Evolutionary conservation across 805 yeast genomes (phyloP).

Genomic region (Millerozyma acaciae): DNA sequence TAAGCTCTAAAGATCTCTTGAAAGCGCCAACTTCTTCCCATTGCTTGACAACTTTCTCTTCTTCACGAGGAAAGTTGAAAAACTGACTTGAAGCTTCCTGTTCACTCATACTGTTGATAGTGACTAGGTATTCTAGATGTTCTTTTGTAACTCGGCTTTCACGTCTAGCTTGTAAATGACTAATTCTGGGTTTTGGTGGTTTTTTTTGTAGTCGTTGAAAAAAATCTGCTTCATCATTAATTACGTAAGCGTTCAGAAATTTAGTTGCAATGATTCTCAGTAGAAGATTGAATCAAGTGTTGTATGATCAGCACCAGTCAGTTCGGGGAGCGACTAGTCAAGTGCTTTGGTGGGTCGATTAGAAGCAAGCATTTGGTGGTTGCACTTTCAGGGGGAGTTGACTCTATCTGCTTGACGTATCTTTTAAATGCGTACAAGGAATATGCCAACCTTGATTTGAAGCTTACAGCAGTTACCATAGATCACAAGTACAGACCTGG

Average conservation of each 20-base stretch:
- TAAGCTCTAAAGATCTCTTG: slow-evolving; percentile 75
- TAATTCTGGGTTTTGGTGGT: no score
- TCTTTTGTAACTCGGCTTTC: no score
- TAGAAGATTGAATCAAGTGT: no score
- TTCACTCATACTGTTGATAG: slow-evolving; percentile 16
- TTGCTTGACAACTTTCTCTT: slow-evolving; percentile 69
- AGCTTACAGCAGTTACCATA: slow-evolving; percentile 56
- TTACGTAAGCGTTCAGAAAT: no score
- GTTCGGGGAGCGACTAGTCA: slow-evolving; percentile 12
- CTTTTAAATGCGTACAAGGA: slow-evolving; percentile 39
- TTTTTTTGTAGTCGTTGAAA: no score
- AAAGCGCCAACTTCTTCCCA: slow-evolving; percentile 97
- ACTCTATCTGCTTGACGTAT: slow-evolving; percentile 66
- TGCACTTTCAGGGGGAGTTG: slow-evolving; percentile 80
- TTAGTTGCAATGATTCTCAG: no score
- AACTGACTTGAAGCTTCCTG: slow-evolving; percentile 14
- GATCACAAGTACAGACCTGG: slow-evolving; percentile 57
- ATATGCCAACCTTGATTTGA: slow-evolving; percentile 20
- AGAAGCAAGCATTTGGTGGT: slow-evolving; percentile 38
- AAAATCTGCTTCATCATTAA: no score
- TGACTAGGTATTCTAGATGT: no score
- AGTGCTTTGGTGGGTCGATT: slow-evolving; percentile 6
- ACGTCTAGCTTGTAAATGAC: no score
- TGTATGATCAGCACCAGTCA: slow-evolving; percentile 13
- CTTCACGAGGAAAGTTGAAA: slow-evolving; percentile 84